Conservation (phyloP, 1,139 yeast genomes). For the Yamadazyma membranifaciens region DNA sequence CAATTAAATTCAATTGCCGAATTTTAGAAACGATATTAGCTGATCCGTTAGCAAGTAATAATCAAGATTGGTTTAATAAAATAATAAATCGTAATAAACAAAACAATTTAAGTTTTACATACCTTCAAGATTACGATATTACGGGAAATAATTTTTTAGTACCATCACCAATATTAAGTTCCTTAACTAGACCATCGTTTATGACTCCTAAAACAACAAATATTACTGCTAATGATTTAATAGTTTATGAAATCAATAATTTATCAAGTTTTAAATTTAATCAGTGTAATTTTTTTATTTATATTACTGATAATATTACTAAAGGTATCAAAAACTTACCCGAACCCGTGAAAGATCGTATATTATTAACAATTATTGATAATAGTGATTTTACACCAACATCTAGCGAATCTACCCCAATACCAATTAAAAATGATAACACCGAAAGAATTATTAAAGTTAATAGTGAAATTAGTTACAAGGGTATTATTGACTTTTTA, state of each 20-base stretch:
- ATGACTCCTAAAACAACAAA: constrained; percentile 15
- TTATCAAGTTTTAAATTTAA: constrained; percentile 11
- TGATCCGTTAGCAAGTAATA: constrained; percentile 40
- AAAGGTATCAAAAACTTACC: constrained; percentile 17
- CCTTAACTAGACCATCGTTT: constrained; percentile 26
- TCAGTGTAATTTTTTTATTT: constrained; percentile 30
- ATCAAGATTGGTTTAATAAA: constrained; percentile 30
- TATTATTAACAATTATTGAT: constrained; percentile 38
- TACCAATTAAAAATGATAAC: constrained; percentile 20
- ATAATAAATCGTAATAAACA: constrained; percentile 22
- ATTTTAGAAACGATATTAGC: constrained; percentile 37
- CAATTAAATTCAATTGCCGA: constrained; percentile 21
- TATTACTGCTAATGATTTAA: constrained; percentile 22
- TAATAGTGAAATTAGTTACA: constrained; percentile 27
- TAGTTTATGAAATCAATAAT: constrained; percentile 31
- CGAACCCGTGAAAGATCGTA: constrained; percentile 20
- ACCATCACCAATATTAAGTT: constrained; percentile 38
- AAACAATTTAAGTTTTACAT: constrained; percentile 21
- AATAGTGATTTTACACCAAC: constrained; percentile 38
- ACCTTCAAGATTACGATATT: constrained; percentile 9
- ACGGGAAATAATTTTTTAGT: constrained; percentile 16
- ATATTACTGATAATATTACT: constrained; percentile 28
- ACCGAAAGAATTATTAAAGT: constrained; percentile 33
- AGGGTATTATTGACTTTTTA: constrained; percentile 33
- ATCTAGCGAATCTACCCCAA: constrained; percentile 32